Evolutionary conservation across 73 alveolate genomes (phyloP).

Genomic region (Paramecium sexaurelia): DNA sequence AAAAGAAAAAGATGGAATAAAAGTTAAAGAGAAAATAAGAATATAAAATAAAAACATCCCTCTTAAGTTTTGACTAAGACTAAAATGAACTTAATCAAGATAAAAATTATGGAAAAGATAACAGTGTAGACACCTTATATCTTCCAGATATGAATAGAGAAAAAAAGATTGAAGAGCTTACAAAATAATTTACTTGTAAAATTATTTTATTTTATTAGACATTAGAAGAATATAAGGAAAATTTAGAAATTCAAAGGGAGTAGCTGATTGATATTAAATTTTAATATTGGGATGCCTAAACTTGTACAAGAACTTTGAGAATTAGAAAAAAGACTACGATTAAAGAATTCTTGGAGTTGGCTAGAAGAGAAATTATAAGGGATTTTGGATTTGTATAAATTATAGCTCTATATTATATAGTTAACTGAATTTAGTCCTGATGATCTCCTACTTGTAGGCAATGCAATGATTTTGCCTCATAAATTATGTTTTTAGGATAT

Average conservation of each 20-base stretch:
- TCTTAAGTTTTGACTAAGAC: background rate
- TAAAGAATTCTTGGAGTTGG: background rate
- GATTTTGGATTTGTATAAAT: constrained; percentile 36
- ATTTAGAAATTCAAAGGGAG: background rate
- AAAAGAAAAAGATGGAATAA: background rate
- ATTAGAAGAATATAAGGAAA: background rate
- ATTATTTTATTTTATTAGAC: background rate
- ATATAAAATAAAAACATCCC: background rate
- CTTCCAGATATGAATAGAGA: constrained; percentile 55
- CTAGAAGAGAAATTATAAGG: constrained; percentile 31
- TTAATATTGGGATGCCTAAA: constrained; percentile 27
- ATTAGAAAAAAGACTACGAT: background rate
- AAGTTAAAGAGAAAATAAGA: constrained; percentile 28
- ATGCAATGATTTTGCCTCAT: constrained; percentile 6
- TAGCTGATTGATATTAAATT: background rate
- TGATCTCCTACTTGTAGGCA: constrained; percentile 18
- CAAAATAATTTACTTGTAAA: background rate
- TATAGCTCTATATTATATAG: background rate
- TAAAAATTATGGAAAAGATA: constrained; percentile 12
- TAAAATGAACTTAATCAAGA: background rate
- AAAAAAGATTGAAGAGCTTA: constrained; percentile 6
- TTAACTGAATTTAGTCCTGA: constrained; percentile 41
- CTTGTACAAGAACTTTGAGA: background rate
- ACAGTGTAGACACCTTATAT: background rate
- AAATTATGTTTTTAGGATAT: constrained; percentile 20